Evolutionary conservation across 1,139 yeast species (phyloP).

Genomic region (Yamadazyma kanchanaburiensis): DNA sequence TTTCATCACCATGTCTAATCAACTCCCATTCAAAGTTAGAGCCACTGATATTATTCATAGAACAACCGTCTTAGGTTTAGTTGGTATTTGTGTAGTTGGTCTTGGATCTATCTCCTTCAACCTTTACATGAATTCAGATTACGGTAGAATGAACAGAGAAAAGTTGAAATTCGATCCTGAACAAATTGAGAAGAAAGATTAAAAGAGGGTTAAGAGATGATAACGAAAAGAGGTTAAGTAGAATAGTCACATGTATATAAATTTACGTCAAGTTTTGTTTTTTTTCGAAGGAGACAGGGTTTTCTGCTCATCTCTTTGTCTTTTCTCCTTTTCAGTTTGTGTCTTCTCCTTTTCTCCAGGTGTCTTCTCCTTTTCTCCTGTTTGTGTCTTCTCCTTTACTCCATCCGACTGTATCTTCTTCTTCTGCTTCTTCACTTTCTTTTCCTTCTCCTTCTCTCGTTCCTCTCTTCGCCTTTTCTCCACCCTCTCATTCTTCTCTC

Average conservation of each 20-base stretch:
- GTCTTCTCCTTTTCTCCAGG: not conserved
- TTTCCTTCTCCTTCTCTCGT: too few relatives aligned
- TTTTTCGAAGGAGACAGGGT: too few relatives aligned
- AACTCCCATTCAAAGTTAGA: conserved; percentile 44
- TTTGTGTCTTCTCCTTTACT: too few relatives aligned
- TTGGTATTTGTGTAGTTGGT: conserved; percentile 55
- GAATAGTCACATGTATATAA: too few relatives aligned
- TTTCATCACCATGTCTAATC: conserved; percentile 20
- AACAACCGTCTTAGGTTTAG: conserved; percentile 70
- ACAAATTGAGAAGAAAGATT: too few relatives aligned
- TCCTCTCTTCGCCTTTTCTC: not conserved
- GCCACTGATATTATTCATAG: conserved; percentile 84
- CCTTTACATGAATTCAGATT: conserved; percentile 55
- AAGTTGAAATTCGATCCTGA: conserved; percentile 39
- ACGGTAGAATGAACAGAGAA: conserved; percentile 38
- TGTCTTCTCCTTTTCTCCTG: not conserved
- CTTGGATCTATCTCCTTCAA: conserved; percentile 61
- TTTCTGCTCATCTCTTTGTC: not conserved
- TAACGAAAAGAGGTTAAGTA: too few relatives aligned
- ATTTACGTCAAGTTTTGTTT: too few relatives aligned
- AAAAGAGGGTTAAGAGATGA: too few relatives aligned
- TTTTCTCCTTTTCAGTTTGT: not conserved
- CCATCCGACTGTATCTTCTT: too few relatives aligned
- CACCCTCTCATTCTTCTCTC: not conserved
- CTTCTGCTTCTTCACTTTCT: too few relatives aligned